Conservation (phyloP, 2,329 filamentous ascomycete genomes). For the Periconia digitata region DNA sequence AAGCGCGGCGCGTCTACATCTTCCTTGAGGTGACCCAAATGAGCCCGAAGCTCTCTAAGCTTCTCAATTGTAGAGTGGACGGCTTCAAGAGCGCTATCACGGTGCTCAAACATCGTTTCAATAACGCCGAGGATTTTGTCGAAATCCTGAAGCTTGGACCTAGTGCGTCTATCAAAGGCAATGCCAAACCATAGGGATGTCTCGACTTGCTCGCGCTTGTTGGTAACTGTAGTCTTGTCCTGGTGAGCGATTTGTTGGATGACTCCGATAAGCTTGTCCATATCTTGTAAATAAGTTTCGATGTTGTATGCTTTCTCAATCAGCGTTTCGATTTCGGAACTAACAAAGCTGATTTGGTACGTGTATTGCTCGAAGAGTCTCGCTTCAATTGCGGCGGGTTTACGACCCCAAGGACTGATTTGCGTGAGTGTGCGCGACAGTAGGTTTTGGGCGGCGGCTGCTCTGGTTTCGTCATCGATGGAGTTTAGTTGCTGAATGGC, state of each 20-base stretch:
- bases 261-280: neutral
- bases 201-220: neutral
- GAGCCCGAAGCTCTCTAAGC: constrained; percentile 70
- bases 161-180: constrained; percentile 47
- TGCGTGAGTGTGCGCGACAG: constrained; percentile 49
- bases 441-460: constrained; percentile 26
- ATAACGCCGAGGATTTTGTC: constrained; percentile 72
- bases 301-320: constrained; percentile 72
- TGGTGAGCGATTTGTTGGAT: neutral
- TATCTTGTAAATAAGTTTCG: neutral
- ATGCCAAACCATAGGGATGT: neutral
- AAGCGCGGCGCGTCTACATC: constrained; percentile 62
- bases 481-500: constrained; percentile 69
- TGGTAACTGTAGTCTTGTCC: neutral
- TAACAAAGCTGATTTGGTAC: constrained; percentile 68
- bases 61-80: constrained; percentile 71
- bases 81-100: constrained; percentile 66
- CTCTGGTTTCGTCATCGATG: constrained; percentile 44
- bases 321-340: constrained; percentile 67
- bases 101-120: constrained; percentile 67
- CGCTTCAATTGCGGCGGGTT: constrained; percentile 33
- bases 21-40: constrained; percentile 71
- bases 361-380: constrained; percentile 74
- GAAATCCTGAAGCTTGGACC: constrained; percentile 65
- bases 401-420: constrained; percentile 36